Base-by-base conservation (phyloP, 208 protist genomes). In the Tritrichomonas musculus region DNA sequence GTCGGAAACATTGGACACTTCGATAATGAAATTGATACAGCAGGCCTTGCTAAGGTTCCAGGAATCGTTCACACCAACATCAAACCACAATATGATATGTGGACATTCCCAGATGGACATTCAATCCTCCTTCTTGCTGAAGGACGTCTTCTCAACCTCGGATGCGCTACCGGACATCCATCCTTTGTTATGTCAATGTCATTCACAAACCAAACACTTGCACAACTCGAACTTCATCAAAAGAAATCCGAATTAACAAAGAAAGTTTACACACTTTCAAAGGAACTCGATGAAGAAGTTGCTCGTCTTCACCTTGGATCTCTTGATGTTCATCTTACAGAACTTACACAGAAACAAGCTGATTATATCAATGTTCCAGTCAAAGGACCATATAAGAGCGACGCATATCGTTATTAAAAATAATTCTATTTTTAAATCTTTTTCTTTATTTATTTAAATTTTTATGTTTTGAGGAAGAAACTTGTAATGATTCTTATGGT, bases 1-100 rank as follows among this genome's bases (percentile, higher is more conserved):
- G 97, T 99, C 92, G 98, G 94, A 64, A 99, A 99, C 97, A 99
- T 99, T 96, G 99, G 99, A 94, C 99, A 99, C 96, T 99, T 99
- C 94, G 98, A 99, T 97, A 98, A 98, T 94, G 99, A 99, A 97
- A 99, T 99, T 95, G 98, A 99, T 95, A 98, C 99, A 92, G 96
- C 95, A 65, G 98, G 96, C 95, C 96, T 99, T 64, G 95, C 96
- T 49, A 96, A 97, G 94, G 47, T 93, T 44, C 96, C 97, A 94
- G 97, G 97, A 73, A 97, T 97, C 94, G 95, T 96, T 93, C 96
- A 97, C 94, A 96, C 97, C 93, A 98, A 99, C 96, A 98, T 99
- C 95, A 99, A 99, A 97, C 98, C 98, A 92, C 98, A 99, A 96
- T 98, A 99, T 92, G 98, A 99, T 95, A 96, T 97, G 95, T 99